Conservation (phyloP, 345 rosid species). For the Garcia nutans region DNA sequence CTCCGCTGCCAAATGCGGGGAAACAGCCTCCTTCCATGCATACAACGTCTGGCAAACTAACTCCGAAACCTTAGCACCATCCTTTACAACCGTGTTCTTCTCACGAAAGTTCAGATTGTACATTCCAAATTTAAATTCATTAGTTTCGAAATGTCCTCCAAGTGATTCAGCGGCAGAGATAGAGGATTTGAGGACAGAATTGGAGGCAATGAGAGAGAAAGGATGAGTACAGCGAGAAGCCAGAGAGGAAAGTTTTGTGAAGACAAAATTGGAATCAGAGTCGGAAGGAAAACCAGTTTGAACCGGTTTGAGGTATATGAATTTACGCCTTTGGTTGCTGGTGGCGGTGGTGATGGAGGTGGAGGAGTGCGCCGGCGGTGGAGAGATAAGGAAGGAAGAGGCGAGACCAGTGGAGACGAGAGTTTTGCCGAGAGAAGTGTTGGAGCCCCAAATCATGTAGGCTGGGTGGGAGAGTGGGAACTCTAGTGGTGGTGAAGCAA, state of each 20-base stretch:
- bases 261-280: constrained; percentile 82
- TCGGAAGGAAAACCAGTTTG: constrained; percentile 94
- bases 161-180: constrained; percentile 44
- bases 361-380: background rate
- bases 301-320: constrained; percentile 76
- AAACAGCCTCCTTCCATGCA: constrained; percentile 86
- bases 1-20: constrained; percentile 88
- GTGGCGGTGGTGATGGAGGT: background rate
- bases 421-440: constrained; percentile 94
- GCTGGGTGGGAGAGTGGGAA: constrained; percentile 69
- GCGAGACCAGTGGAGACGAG: constrained; percentile 92
- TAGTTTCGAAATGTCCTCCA: constrained; percentile 8
- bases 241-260: constrained; percentile 61
- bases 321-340: constrained; percentile 24
- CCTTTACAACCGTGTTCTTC: constrained; percentile 35
- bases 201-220: constrained; percentile 49
- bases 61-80: constrained; percentile 36
- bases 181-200: constrained; percentile 61
- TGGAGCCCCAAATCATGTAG: constrained; percentile 74
- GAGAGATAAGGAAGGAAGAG: constrained; percentile 69
- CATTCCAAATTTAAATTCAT: constrained; percentile 31
- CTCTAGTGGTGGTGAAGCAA: constrained; percentile 3
- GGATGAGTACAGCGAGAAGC: constrained; percentile 42
- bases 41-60: constrained; percentile 64
- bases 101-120: constrained; percentile 46